Evolutionary conservation across 192 early-diverging fungal genomes (phyloP).

Genomic region (Backusella sp.): DNA sequence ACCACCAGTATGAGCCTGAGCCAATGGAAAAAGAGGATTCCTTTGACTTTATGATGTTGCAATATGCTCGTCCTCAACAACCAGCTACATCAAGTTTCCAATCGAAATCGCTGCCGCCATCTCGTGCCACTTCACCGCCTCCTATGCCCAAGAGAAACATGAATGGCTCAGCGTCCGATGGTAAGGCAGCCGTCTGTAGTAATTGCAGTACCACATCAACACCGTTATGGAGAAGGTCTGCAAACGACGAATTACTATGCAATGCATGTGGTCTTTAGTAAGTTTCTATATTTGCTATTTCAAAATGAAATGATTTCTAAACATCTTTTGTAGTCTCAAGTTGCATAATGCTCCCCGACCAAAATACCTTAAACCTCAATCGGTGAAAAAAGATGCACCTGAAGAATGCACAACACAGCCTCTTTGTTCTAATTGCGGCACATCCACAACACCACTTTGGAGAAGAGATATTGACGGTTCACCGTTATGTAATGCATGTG

Average conservation of each 20-base stretch:
- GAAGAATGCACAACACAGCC: slow-evolving; percentile 37
- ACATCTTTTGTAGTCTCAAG: slow-evolving; percentile 4
- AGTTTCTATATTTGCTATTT: background rate
- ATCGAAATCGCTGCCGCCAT: slow-evolving; percentile 4
- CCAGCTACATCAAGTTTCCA: background rate
- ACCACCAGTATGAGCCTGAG: background rate
- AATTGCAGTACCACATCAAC: slow-evolving; percentile 85
- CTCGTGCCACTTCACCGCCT: slow-evolving; percentile 9
- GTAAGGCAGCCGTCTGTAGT: slow-evolving; percentile 48
- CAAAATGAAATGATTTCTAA: too few relatives aligned
- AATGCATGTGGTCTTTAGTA: slow-evolving; percentile 62
- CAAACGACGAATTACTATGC: slow-evolving; percentile 51
- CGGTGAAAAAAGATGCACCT: slow-evolving; percentile 50
- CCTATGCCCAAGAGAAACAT: slow-evolving; percentile 9
- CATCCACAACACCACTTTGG: slow-evolving; percentile 95
- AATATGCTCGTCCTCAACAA: background rate
- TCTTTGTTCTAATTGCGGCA: slow-evolving; percentile 73
- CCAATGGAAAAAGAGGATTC: background rate
- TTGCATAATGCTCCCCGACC: slow-evolving; percentile 66
- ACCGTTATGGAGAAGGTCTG: slow-evolving; percentile 86
- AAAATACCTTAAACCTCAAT: slow-evolving; percentile 73
- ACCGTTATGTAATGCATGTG: slow-evolving; percentile 58
- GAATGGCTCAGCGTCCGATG: background rate
- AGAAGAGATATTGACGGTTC: slow-evolving; percentile 64
- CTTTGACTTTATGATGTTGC: background rate